A percentile compares a stretch with the other conserved stretches of the same genome.
phyloP scores from a whole-genome alignment of 169 alveolate species.

The Plasmodium reichenowi region DNA sequence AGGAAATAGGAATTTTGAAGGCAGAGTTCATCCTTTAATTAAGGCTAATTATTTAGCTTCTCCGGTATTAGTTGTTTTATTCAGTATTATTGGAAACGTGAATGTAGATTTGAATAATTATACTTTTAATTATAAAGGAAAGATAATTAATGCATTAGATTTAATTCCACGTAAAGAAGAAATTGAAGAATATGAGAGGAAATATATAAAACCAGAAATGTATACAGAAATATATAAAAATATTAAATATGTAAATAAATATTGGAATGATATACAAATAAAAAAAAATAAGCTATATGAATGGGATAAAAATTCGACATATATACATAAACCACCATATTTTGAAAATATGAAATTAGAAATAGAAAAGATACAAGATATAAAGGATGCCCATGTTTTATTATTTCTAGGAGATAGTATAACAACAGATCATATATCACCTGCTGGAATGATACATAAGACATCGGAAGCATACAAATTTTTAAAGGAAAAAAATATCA shows the following conservation, averaged over 20 bases:
- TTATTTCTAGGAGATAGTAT: conserved; percentile 94
- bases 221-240: conserved; percentile 92
- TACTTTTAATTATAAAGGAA: conserved; percentile 93
- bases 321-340: conserved; percentile 96
- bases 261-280: conserved; percentile 93
- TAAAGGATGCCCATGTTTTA: conserved; percentile 85
- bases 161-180: conserved; percentile 94
- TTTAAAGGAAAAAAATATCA: conserved; percentile 89
- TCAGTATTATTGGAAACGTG: conserved; percentile 96
- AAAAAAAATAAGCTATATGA: conserved; percentile 90
- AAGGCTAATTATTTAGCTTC: conserved; percentile 97
- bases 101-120: conserved; percentile 93
- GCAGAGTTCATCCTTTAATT: conserved; percentile 95
- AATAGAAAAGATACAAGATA: conserved; percentile 77
- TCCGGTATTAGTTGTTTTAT: conserved; percentile 98
- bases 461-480: conserved; percentile 95
- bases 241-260: conserved; percentile 93
- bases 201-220: conserved; percentile 92
- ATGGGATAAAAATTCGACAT: conserved; percentile 95
- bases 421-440: conserved; percentile 98
- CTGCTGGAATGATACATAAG: conserved; percentile 97
- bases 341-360: conserved; percentile 85
- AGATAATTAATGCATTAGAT: conserved; percentile 92
- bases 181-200: conserved; percentile 85
- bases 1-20: conserved; percentile 97